Evolutionary conservation across 2,329 filamentous ascomycete genomes (phyloP), one percentile per base, ranked within the genome.

Genomic region (Arachnopeziza araneosa): DNA sequence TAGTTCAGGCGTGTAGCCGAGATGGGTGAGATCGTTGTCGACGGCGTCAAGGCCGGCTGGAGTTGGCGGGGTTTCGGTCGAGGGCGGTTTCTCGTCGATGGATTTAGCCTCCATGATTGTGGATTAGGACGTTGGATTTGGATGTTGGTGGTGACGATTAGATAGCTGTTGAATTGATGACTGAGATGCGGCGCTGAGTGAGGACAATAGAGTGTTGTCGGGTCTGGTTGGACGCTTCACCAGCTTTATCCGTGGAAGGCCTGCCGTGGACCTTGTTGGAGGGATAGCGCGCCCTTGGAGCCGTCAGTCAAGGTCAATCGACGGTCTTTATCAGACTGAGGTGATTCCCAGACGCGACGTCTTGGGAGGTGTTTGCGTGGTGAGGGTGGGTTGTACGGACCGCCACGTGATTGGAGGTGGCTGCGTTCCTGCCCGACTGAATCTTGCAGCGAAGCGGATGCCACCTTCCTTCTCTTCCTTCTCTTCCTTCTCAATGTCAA

Each of bases 1-100:
- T 21, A 87, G 74, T 67, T 84, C 82, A 4, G 81, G 78, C 59
- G 77, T 80, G 72, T 87, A 87, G 26, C 84, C 83, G 23, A 86
- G 74, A 24, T 58, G 65, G 26, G 65, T 65, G 7, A 71, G 55
- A 21, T 55, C 60, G 36, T 70, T 64, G 48, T 66, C 61, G 8
- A 58, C 49, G 1, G 32, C 55, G 1, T 64, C 64, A 7, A 19
- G 21, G 14, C 14, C 54, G 50, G 50, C 30, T n/a, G 51, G 23
- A 1, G 50, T 50, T 24, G 55, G 50, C 2, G 48, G 32, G 19
- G 59, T 32, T 12, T 44, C 36, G 36, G 36, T 17, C 2, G 36
- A 44, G 17, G 23, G 24, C 26, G 50, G 32, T 23, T 64, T 63
- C 26, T 66, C 65, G 17, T 61, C 59, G n/a, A 58, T 50, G 24